Percentiles rank a stretch among this genome's conserved stretches.
Evolutionary conservation across 352 stramenopile species (phyloP).

Genomic region (Phytopythium chamaehyphon): DNA sequence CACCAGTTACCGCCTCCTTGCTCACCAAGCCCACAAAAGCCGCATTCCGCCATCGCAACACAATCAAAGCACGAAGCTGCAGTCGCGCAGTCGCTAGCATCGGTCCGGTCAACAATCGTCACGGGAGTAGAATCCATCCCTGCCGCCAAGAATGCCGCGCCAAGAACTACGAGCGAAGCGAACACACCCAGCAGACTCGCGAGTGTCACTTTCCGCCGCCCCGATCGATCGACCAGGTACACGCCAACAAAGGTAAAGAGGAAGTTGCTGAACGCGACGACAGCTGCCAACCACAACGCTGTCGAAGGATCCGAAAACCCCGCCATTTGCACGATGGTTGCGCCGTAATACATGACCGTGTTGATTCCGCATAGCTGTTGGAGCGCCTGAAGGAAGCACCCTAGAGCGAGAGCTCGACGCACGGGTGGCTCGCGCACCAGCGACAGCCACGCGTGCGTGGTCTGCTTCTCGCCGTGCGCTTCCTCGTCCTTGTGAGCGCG

Average conservation of each 20-base stretch:
- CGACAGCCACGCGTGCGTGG: slow-evolving; percentile 32
- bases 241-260: slow-evolving; percentile 63
- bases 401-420: slow-evolving; percentile 40
- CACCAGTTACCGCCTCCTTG: slow-evolving; percentile 22
- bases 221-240: slow-evolving; percentile 46
- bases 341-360: slow-evolving; percentile 87
- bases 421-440: slow-evolving; percentile 28
- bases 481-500: slow-evolving; percentile 4
- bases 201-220: slow-evolving; percentile 47
- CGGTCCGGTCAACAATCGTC: slow-evolving; percentile 8
- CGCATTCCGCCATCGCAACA: slow-evolving; percentile 50
- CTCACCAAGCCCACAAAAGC: slow-evolving; percentile 27
- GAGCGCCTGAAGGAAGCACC: slow-evolving; percentile 56
- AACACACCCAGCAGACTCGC: slow-evolving; percentile 40
- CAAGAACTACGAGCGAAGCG: slow-evolving; percentile 36
- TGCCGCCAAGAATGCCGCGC: slow-evolving; percentile 35
- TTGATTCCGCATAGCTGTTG: slow-evolving; percentile 86
- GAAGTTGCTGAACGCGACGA: slow-evolving; percentile 72
- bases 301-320: slow-evolving; percentile 66
- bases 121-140: slow-evolving; percentile 25
- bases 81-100: slow-evolving; percentile 27
- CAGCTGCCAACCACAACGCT: slow-evolving; percentile 74
- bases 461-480: slow-evolving; percentile 7
- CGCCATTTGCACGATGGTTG: slow-evolving; percentile 78
- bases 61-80: slow-evolving; percentile 67